Evolutionary conservation across 2,329 filamentous ascomycete genomes (phyloP).

Genomic region (Exophiala aquamarina): DNA sequence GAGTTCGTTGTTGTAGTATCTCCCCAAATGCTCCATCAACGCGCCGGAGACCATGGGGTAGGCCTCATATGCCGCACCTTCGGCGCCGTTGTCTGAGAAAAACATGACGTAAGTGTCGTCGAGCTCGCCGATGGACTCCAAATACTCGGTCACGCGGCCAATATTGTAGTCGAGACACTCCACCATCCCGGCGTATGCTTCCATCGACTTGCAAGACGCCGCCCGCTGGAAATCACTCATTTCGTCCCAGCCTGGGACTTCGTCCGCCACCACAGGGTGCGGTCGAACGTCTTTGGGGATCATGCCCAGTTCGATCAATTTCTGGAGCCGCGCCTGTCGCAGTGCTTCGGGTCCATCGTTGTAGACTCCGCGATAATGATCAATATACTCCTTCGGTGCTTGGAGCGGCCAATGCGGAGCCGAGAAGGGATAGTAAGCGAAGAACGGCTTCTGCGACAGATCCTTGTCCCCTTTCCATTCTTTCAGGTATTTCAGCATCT

Average conservation of each 20-base stretch:
- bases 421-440: constrained; percentile 50
- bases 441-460: constrained; percentile 46
- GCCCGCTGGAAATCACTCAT: constrained; percentile 39
- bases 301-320: constrained; percentile 47
- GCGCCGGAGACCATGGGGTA: constrained; percentile 43
- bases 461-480: no score
- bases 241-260: constrained; percentile 43
- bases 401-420: constrained; percentile 57
- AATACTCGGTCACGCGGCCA: constrained; percentile 46
- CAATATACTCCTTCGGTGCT: constrained; percentile 46
- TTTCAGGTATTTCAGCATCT: constrained; percentile 52
- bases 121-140: constrained; percentile 47
- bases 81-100: constrained; percentile 52
- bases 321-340: constrained; percentile 44
- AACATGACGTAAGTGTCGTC: constrained; percentile 53
- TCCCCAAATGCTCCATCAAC: constrained; percentile 43
- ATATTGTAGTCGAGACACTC: constrained; percentile 48
- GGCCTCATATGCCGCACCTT: constrained; percentile 48
- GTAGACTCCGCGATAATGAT: constrained; percentile 51
- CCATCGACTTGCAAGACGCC: constrained; percentile 48
- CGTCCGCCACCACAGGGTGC: constrained; percentile 44
- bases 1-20: constrained; percentile 50
- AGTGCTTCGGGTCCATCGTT: constrained; percentile 52
- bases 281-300: constrained; percentile 43
- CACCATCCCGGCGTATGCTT: constrained; percentile 53